Base-by-base conservation (phyloP, 1,284 basidiomycete genomes). In the Trichosporon sp. region DNA sequence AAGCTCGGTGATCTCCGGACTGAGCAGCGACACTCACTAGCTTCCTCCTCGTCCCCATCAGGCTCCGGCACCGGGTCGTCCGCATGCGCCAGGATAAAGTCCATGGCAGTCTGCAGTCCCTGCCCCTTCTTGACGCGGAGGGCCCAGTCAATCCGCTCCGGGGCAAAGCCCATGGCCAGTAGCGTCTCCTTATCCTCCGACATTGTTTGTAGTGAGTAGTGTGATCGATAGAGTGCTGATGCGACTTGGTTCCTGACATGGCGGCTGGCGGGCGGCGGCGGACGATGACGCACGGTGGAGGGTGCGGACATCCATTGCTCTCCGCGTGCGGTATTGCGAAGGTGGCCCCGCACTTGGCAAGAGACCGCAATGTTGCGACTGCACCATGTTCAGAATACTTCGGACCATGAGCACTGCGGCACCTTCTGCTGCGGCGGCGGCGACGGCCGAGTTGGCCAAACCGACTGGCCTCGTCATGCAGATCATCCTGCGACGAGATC, bases 51-150 rank as follows among this genome's bases (percentile, higher is more conserved):
- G 14, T 87, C 87, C 56, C 91, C 90, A 57, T 90, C 89, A 6
- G 88, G 88, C 89, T 87, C 69, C 0, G 92, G 91, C 2, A 94
- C 81, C 1, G 87, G 82, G 64, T 92, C 84, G 13, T 86, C 86
- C 62, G 89, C 87, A 72, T 95, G 86, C 74, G 87, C 88, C 56
- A 94, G 81, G 27, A 95, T 82, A 76, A 90, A 88, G 74, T 95
- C 92, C 88, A 95, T 91, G 9, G 92, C 91, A 2, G 90, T 90
- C 77, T 94, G 80, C 2, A 95, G 82, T 4, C 92, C 92, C 19
- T 89, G 84, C 69, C 86, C 86, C 54, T 83, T 85, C 10, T 91
- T 94, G 9, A 89, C 89, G 71, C 88, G 88, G 61, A 94, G 78
- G 6, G 92, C 92, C 92, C 92, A 94, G 70, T 91, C 89, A 33